Base-by-base conservation (phyloP, 2,329 filamentous ascomycete species). In the Amesomyces nigricolor region DNA sequence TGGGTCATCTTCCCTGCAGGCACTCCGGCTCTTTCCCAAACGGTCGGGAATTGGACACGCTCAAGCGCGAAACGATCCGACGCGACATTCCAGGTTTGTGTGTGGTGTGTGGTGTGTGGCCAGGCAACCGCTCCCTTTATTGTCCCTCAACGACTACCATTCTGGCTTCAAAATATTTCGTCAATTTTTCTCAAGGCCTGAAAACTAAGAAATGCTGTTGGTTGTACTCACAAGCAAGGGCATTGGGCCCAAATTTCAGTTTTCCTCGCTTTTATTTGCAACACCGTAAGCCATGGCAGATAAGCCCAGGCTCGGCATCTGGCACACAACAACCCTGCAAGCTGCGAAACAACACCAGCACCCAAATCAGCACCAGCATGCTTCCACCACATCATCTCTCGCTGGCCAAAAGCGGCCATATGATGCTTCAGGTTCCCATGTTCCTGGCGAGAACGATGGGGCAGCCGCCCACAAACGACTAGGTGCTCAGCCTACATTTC, bases 381-480 rank as follows among this genome's bases (percentile, higher is more conserved):
- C n/a, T 2, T 29, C 48, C 8, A 30, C 30, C 10, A 44, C 42
- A 30, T 44, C 51, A 14, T 19, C 57, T 37, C 30, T 62, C 17
- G 59, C 61, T n/a, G 62, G 64, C 13, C 64, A 62, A 29, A 68
- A 68, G 40, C 58, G 66, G n/a, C 51, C 51, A 14, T 48, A 62
- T 35, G 58, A 60, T 44, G 58, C 57, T 13, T 54, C 44, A 39
- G 5, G 44, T 19, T 32, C 43, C 35, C 47, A 47, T 19, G 30
- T 48, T 8, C 11, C 19, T 8, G 40, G 9, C 11, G 42, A 51
- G 4, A 55, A 40, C n/a, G 53, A 44, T 26, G 17, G 37, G 22
- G 40, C 6, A 38, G 26, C 16, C 44, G 39, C 48, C 52, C 30
- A 54, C 51, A 26, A 56, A 46, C 42, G 16, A 11, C 30, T 19